Conservation (phyloP, 306 rosid species). For the Ammopiptanthus mongolicus region DNA sequence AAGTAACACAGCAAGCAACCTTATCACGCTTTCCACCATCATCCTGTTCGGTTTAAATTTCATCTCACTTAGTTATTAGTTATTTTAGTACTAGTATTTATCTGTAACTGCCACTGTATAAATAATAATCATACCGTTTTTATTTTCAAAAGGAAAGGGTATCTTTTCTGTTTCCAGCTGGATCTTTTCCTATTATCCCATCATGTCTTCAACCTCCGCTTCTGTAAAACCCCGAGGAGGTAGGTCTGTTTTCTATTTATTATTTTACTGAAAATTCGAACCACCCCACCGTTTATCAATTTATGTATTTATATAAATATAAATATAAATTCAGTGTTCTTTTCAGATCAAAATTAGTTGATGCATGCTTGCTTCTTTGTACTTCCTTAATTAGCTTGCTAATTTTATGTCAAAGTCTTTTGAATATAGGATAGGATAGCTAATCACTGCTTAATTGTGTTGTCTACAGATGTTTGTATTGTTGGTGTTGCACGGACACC, state of each 20-base stretch:
- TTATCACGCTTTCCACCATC: not conserved
- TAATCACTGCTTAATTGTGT: too few relatives aligned
- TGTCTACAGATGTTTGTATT: slow-evolving; percentile 71
- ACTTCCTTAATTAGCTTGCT: not conserved
- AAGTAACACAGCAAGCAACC: too few relatives aligned
- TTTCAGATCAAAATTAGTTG: slow-evolving; percentile 3
- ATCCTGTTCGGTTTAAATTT: not conserved
- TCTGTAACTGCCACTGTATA: not conserved
- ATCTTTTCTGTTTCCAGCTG: not conserved
- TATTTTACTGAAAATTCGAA: not conserved
- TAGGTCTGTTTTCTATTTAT: slow-evolving; percentile 20
- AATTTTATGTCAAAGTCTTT: not conserved
- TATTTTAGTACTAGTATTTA: too few relatives aligned
- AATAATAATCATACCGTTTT: not conserved
- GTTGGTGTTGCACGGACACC: slow-evolving; percentile 96
- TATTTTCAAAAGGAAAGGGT: not conserved
- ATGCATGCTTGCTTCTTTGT: not conserved
- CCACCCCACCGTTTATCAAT: not conserved
- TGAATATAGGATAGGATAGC: too few relatives aligned
- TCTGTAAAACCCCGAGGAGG: slow-evolving; percentile 62
- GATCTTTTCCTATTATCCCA: slow-evolving; percentile 27
- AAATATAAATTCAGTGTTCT: too few relatives aligned
- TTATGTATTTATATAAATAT: too few relatives aligned
- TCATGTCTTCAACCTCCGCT: slow-evolving; percentile 56
- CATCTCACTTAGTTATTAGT: not conserved